Evolutionary conservation across 2,329 filamentous ascomycete species (phyloP), one percentile per base, ranked within the genome.

Genomic region (Penicillium glabrum): DNA sequence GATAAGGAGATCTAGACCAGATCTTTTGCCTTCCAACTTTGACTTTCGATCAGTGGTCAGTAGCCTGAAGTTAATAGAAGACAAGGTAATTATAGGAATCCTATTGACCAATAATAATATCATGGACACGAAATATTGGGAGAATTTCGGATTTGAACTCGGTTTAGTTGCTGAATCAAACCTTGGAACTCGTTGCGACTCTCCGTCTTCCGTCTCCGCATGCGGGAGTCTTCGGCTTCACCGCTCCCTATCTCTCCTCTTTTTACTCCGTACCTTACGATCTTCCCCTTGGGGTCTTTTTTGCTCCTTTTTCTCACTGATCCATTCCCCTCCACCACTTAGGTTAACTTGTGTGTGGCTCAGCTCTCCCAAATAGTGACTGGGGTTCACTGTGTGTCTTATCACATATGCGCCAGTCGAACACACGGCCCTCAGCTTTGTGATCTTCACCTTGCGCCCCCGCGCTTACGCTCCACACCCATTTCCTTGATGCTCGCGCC

Each of bases 181-280:
- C 29, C 31, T 33, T 33, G 31, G 31, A 33, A 33, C 31, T 33
- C 13, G 5, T 33, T 33, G 31, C 31, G 14, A 33, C 31, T 33
- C 31, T 39, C 35, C 35, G 16, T 50, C 29, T 24, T n/a, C 44
- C 49, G 26, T 41, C 33, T 19, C 58, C 60, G 61, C 61, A 63
- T 63, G 60, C 61, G 59, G 59, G 48, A 54, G 53, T 51, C 52
- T 43, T 43, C 61, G 61, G 55, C 56, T 57, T 63, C 61, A 64
- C 61, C 61, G 61, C 61, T 59, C 58, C 53, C 57, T 51, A 54
- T 56, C 51, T 53, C 51, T 46, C 51, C 24, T 29, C 43, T 37
- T 29, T 29, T 45, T 46, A 29, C 29, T 46, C 33, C 29, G 19
- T 16, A 27, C n/a, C 24, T 48, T 46, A 33, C 37, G 21, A 29